Base-by-base conservation (phyloP, 2,329 filamentous ascomycete genomes). In the Claviceps monticola region DNA sequence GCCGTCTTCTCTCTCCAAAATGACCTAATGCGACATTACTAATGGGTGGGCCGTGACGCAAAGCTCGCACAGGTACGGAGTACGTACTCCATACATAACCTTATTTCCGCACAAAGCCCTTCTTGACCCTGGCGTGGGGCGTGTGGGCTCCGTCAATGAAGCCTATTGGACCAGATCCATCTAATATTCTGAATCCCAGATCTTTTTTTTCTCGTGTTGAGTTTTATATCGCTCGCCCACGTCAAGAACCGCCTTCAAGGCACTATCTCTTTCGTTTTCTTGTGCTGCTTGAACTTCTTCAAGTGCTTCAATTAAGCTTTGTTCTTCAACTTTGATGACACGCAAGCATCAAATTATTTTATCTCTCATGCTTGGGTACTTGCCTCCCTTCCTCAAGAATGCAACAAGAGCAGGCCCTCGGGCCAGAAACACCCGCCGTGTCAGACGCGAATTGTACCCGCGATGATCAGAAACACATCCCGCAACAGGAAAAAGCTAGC, bases 401-500 rank as follows among this genome's bases (percentile, higher is more conserved):
- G 52, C 49, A 49, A 37, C 41, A 43, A 41, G 45, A 51, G 5
- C 52, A 54, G 34, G 29, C 38, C 39, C 16, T 16, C 37, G 14
- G 2, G 36, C 14, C 41, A 29, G 49, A 49, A 19, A 29, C n/a
- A n/a, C 17, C 36, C 23, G 36, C 44, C 11, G 36, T 16, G 3
- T 19, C 41, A 17, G 14, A 17, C 38, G 14, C 17, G 26, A 29
- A 29, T 4, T 11, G 26, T 11, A 29, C 26, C 8, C 8, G 26
- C 19, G 19, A 36, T 17, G 23, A 21, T 8, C 16, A 21, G 4
- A 37, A 29, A n/a, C 43, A 48, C 11, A 45, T 42, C 21, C 48
- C 43, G 17, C 48, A 37, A 21, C n/a, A 34, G 38, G 44, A 23
- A 16, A 23, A 36, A 5, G 43, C 48, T 39, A n/a, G 5, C 43